Conservation (phyloP, 2,329 filamentous ascomycete genomes). For the Scortechinia acanthostroma region DNA sequence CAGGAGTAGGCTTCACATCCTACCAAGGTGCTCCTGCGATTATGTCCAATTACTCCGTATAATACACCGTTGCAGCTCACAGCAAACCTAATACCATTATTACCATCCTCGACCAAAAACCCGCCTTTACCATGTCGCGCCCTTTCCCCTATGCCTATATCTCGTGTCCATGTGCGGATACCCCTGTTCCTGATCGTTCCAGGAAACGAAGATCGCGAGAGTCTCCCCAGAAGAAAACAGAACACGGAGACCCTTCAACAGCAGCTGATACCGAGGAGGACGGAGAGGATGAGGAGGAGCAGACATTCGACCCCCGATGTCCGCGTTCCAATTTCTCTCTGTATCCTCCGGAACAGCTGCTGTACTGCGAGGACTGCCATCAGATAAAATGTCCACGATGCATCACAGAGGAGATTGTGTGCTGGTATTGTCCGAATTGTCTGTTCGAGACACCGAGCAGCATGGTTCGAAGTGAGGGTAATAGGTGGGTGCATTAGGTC, state of each 20-base stretch:
- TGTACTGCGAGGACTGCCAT: constrained; percentile 96
- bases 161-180: constrained; percentile 57
- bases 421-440: constrained; percentile 91
- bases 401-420: constrained; percentile 85
- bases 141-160: constrained; percentile 59
- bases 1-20: background rate
- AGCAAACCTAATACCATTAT: background rate
- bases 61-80: background rate
- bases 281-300: constrained; percentile 61
- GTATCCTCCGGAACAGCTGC: constrained; percentile 84
- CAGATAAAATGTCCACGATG: constrained; percentile 91
- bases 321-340: constrained; percentile 84
- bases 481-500: constrained; percentile 60
- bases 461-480: constrained; percentile 85
- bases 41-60: background rate
- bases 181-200: constrained; percentile 14
- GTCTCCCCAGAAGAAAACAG: constrained; percentile 4
- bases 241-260: too few relatives aligned
- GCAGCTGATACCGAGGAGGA: background rate
- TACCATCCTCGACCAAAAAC: constrained; percentile 4
- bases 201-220: constrained; percentile 9
- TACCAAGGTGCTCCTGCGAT: background rate
- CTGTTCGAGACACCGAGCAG: constrained; percentile 93
- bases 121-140: constrained; percentile 30
- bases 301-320: constrained; percentile 78